Base-by-base conservation (phyloP, 768 basidiomycete genomes). In the Leccinum uliginosum region DNA sequence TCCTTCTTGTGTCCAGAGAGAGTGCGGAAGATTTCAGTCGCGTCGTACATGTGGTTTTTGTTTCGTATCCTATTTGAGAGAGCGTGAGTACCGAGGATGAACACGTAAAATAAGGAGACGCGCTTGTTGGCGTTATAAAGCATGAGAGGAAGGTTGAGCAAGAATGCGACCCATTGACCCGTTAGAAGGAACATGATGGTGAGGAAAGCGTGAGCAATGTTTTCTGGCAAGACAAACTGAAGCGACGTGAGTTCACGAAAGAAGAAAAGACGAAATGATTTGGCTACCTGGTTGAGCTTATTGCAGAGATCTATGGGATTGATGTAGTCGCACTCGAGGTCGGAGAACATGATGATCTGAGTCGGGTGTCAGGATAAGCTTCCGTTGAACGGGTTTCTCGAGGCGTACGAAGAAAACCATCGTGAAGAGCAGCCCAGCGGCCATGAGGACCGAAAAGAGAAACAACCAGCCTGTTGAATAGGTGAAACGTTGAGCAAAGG, bases 281-380 rank as follows among this genome's bases (percentile, higher is more conserved):
- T 5, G 74, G 80, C 47, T 62, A 96, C 96, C 75, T 94, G 91
- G 72, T 98, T 98, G 67, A 98, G 86, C 80, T 97, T 98, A 77
- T 98, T 98, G 77, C 97, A 98, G 38, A 98, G 86, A 75, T 99
- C 97, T 84, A 99, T 99, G 52, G 97, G 97, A 76, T 99, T 99
- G 80, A 98, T 96, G 78, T 98, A 98, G 82, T 97, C 94, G 80
- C 93, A 97, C 77, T 98, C 96, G 70, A 98, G 78, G 78, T 98
- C 97, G 45, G 94, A 97, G 80, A 98, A 98, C 96, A 98, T 98
- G 80, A 99, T 98, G 68, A 99, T 98, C 96, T 98, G 65, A 30
- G 32, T 5, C 29, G 46, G 10, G 9, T 14, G 52, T 63, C 32
- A 52, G 48, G 30, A 27, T n/a, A 15, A n/a, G 29, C 12, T 29